Evolutionary conservation across 2,329 filamentous ascomycete genomes (phyloP).

Genomic region (Colletotrichum salicis): DNA sequence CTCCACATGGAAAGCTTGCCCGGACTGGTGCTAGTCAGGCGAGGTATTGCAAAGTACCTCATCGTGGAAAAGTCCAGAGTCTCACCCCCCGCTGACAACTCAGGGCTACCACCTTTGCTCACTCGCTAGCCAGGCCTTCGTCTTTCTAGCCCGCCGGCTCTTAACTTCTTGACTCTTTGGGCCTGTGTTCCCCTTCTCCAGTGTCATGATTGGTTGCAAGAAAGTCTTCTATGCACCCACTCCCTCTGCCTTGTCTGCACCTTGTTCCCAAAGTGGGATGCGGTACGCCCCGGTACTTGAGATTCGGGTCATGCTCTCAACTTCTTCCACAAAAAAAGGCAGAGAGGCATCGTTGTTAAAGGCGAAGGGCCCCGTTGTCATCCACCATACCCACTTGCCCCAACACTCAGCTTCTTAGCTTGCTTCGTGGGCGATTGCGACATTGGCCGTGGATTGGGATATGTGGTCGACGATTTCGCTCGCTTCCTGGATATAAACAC

Average conservation of each 20-base stretch:
- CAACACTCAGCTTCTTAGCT: constrained; percentile 27
- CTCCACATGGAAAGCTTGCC: constrained; percentile 31
- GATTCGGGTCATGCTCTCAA: constrained; percentile 29
- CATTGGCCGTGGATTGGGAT: constrained; percentile 18
- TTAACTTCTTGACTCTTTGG: constrained; percentile 29
- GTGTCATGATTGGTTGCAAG: constrained; percentile 13
- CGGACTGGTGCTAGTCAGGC: constrained; percentile 16
- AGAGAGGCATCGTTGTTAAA: constrained; percentile 29
- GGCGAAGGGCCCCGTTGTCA: constrained; percentile 22
- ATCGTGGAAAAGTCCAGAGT: constrained; percentile 9
- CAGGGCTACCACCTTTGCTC: constrained; percentile 20
- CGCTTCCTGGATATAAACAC: constrained; percentile 16
- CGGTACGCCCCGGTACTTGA: constrained; percentile 29
- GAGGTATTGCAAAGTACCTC: constrained; percentile 26
- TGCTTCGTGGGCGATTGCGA: constrained; percentile 28
- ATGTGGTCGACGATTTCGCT: constrained; percentile 8
- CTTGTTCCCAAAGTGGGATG: constrained; percentile 32
- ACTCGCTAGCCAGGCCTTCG: constrained; percentile 15
- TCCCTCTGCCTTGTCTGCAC: constrained; percentile 28
- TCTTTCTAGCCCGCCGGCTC: constrained; percentile 20
- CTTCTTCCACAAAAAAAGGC: constrained; percentile 18
- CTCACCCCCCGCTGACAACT: constrained; percentile 27
- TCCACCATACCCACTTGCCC: constrained; percentile 34
- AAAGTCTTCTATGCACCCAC: constrained; percentile 17
- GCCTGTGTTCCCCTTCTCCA: constrained; percentile 18